Conservation (phyloP, 208 protist species). For the Leishmania martiniquensis region DNA sequence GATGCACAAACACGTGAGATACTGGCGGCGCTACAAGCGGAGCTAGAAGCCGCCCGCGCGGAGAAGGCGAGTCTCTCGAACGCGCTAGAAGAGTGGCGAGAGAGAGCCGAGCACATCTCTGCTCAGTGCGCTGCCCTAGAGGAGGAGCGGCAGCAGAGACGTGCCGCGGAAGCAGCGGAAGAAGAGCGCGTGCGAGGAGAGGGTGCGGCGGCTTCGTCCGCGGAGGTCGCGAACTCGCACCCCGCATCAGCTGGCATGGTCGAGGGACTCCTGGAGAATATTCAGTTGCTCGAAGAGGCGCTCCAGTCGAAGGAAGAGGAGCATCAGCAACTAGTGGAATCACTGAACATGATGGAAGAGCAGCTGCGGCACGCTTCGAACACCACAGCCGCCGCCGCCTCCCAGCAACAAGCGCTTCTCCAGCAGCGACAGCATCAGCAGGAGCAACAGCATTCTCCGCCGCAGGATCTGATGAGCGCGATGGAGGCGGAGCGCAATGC, state of each 20-base stretch:
- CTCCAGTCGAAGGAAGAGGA: constrained; percentile 71
- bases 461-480: constrained; percentile 12
- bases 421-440: neutral
- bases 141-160: constrained; percentile 6
- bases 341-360: constrained; percentile 70
- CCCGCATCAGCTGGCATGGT: constrained; percentile 13
- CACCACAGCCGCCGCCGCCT: constrained; percentile 16
- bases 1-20: neutral
- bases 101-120: constrained; percentile 28
- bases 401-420: constrained; percentile 2
- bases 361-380: constrained; percentile 45
- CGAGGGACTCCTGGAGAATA: constrained; percentile 46
- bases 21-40: constrained; percentile 19
- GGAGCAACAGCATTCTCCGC: neutral
- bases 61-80: constrained; percentile 6
- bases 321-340: constrained; percentile 56
- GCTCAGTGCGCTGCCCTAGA: constrained; percentile 14
- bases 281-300: constrained; percentile 65
- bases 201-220: neutral
- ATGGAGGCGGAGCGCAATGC: constrained; percentile 20
- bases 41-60: constrained; percentile 17
- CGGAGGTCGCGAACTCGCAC: neutral
- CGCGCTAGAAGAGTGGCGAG: constrained; percentile 18
- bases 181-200: constrained; percentile 12
- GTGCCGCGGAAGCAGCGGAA: neutral